Evolutionary conservation across 139 green algal genomes (phyloP).

Genomic region (Chlamydomonas asymmetrica): DNA sequence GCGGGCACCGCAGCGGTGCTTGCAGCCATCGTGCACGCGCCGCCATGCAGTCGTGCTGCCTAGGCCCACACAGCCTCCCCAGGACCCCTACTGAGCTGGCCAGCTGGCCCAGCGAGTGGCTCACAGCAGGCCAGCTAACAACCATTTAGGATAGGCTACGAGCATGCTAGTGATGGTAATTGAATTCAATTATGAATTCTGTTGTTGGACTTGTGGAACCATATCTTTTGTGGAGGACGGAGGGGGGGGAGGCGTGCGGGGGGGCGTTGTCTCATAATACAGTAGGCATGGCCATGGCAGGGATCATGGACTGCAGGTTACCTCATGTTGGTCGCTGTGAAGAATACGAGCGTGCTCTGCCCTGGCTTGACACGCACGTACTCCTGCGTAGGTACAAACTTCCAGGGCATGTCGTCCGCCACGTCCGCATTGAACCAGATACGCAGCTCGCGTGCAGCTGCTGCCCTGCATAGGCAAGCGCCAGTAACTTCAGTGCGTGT

Average conservation of each 20-base stretch:
- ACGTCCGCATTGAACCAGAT: conserved; percentile 93
- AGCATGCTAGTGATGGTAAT: no score
- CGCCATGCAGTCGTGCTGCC: no score
- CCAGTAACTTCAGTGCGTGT: neutral
- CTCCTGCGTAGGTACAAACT: conserved; percentile 84
- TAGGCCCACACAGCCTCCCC: no score
- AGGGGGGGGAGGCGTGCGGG: no score
- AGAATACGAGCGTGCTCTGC: conserved; percentile 96
- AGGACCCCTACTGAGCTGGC: no score
- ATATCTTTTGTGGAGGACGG: no score
- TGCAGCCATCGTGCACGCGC: no score
- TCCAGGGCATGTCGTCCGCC: conserved; percentile 89
- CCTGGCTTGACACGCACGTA: conserved; percentile 78
- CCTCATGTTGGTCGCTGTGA: conserved; percentile 89
- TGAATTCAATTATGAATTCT: no score
- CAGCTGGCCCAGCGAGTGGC: no score
- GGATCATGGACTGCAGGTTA: conserved; percentile 9
- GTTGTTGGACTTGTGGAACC: no score
- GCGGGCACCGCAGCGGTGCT: no score
- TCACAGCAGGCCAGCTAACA: neutral
- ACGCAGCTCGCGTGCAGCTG: conserved; percentile 65
- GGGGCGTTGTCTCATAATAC: neutral
- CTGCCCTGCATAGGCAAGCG: conserved; percentile 44
- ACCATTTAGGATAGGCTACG: neutral
- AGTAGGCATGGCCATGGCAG: neutral